Evolutionary conservation across 2,329 filamentous ascomycete genomes (phyloP).

Genomic region (Aureobasidium sp.): DNA sequence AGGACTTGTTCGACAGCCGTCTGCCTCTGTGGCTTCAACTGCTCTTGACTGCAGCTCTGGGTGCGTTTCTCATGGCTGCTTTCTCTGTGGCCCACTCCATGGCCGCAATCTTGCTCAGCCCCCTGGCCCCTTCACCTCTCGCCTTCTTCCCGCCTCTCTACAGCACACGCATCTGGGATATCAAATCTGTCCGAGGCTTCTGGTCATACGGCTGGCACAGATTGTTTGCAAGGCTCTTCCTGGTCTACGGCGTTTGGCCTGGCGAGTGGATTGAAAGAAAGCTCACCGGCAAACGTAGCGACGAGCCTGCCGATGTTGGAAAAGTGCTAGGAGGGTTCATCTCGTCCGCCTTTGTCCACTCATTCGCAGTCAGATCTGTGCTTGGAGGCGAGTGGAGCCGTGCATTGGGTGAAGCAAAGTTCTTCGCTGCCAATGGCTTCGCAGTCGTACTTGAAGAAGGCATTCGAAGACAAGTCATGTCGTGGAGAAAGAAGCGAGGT

Average conservation of each 20-base stretch:
- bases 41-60: slow-evolving; percentile 34
- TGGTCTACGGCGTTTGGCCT: slow-evolving; percentile 42
- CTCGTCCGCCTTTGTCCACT: slow-evolving; percentile 37
- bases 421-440: slow-evolving; percentile 28
- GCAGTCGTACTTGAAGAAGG: slow-evolving; percentile 27
- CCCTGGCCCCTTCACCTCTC: slow-evolving; percentile 35
- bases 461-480: slow-evolving; percentile 21
- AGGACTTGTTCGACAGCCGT: slow-evolving; percentile 28
- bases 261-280: slow-evolving; percentile 38
- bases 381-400: slow-evolving; percentile 32
- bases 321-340: slow-evolving; percentile 40
- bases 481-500: slow-evolving; percentile 20
- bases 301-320: slow-evolving; percentile 36
- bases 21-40: slow-evolving; percentile 31
- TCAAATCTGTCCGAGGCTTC: slow-evolving; percentile 35
- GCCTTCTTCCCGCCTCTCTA: slow-evolving; percentile 42
- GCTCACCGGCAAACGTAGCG: slow-evolving; percentile 30
- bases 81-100: slow-evolving; percentile 38
- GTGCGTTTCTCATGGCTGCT: slow-evolving; percentile 38
- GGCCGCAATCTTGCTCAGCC: slow-evolving; percentile 35
- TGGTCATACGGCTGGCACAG: slow-evolving; percentile 43
- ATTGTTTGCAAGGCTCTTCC: slow-evolving; percentile 38
- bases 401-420: slow-evolving; percentile 28
- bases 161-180: slow-evolving; percentile 36
- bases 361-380: slow-evolving; percentile 36